Base-by-base conservation (phyloP, 345 rosid species). In the Viola odorata region DNA sequence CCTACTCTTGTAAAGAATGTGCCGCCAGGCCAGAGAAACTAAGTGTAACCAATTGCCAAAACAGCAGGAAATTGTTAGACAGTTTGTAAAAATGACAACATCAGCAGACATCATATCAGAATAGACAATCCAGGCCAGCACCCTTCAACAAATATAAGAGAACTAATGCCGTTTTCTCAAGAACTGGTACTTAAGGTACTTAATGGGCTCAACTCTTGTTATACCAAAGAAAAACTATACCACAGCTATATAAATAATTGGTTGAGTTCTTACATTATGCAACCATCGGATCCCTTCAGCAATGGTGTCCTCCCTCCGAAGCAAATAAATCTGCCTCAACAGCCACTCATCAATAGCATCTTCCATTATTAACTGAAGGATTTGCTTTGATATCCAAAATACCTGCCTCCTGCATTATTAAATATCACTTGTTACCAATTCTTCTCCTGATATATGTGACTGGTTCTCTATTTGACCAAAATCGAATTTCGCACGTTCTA, bases 261-360 rank as follows among this genome's bases (percentile, higher is more conserved):
- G 55, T 50, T 48, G 14, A 59, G 69, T 67, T 56, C 95, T 91
- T 86, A 91, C 99, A 81, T 91, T 88, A 81, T 95, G 95, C 69
- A 85, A 71, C 96, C 92, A 88, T 60, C 67, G 85, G 68, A 95
- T 84, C 77, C 95, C 96, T 48, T 57, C 75, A 52, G 97, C 88
- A 64, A 95, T 56, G 55, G 81, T 80, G 8, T 95, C 99, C 77
- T 91, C 97, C 32, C 68, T 82, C 58, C 90, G 79, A 65, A 95
- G 88, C 94, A 89, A 95, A 56, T 76, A 77, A 57, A 95, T 78
- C 70, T 85, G 94, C 73, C 94, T 82, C 78, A 95, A 65, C 58
- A 95, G 96, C 84, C 82, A 95, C 75, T 95, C 98, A 85, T 88
- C 99, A 49, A 91, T 91, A 62, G 96, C 98, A 84, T 91, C 98